Conservation (phyloP, 129 eudicot species). For the Tagetes erecta region DNA sequence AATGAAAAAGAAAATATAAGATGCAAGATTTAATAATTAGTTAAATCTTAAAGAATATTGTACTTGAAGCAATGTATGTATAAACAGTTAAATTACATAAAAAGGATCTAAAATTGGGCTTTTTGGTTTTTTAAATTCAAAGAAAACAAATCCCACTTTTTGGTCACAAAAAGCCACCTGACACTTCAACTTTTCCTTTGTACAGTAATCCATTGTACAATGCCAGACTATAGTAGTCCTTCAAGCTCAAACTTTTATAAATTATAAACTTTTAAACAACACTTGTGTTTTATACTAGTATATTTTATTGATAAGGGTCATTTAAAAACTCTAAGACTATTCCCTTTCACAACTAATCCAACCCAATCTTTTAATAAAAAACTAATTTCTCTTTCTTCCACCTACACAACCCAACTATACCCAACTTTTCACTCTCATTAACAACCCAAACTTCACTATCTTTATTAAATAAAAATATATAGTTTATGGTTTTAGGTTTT, state of each 20-base stretch:
- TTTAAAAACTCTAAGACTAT: no score
- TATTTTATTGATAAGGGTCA: no score
- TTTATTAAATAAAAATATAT: no score
- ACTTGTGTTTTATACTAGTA: not conserved
- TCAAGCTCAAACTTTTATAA: constrained; percentile 37
- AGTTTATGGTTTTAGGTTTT: no score
- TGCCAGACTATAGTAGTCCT: constrained; percentile 22
- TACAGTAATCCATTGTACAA: constrained; percentile 37
- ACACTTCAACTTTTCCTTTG: constrained; percentile 35
- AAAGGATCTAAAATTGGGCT: constrained; percentile 30
- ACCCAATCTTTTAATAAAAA: no score
- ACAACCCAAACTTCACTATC: no score
- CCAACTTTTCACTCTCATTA: no score
- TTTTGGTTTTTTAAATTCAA: constrained; percentile 28
- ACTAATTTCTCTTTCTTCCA: no score
- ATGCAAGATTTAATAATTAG: constrained; percentile 12
- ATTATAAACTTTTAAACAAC: no score
- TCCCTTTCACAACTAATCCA: no score
- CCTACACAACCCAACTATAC: no score
- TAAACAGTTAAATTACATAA: constrained; percentile 14
- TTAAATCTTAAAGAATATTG: constrained; percentile 5
- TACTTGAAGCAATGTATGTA: constrained; percentile 19
- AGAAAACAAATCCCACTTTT: constrained; percentile 41
- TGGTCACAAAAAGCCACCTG: constrained; percentile 26
- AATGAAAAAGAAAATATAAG: constrained; percentile 25